phyloP scores from a whole-genome alignment of 805 yeast species.

The Ogataea haglerorum region DNA sequence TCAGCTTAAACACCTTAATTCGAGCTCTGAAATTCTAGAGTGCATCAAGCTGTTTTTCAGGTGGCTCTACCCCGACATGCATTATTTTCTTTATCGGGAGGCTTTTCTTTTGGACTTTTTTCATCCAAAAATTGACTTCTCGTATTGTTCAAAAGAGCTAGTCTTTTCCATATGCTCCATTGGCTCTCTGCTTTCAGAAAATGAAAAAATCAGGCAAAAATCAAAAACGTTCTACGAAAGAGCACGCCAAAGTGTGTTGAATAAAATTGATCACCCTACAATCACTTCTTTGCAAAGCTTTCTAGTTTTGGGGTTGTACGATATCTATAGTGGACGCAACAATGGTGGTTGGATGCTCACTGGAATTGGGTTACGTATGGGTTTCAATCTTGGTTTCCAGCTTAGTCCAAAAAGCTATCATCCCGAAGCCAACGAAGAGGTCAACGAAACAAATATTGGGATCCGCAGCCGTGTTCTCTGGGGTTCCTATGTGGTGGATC shows the following conservation, averaged over 20 bases:
- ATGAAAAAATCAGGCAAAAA: constrained; percentile 38
- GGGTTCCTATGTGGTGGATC: constrained; percentile 67
- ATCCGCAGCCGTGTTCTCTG: constrained; percentile 60
- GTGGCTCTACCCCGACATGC: constrained; percentile 66
- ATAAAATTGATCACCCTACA: constrained; percentile 41
- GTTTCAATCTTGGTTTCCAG: constrained; percentile 63
- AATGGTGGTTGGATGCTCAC: constrained; percentile 61
- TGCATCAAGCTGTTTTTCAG: constrained; percentile 39
- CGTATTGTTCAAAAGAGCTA: constrained; percentile 54
- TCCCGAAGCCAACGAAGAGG: constrained; percentile 32
- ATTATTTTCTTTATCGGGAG: constrained; percentile 61
- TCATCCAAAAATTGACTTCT: constrained; percentile 47
- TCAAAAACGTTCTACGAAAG: constrained; percentile 45
- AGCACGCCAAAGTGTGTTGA: constrained; percentile 42
- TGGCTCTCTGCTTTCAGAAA: constrained; percentile 50
- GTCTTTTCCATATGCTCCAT: constrained; percentile 56
- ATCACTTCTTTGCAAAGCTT: constrained; percentile 58
- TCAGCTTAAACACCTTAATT: constrained; percentile 31
- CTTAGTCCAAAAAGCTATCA: constrained; percentile 61
- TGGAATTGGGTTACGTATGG: constrained; percentile 63
- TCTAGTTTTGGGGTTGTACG: constrained; percentile 57
- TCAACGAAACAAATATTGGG: constrained; percentile 49
- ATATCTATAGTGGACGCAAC: constrained; percentile 56
- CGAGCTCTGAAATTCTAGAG: constrained; percentile 23
- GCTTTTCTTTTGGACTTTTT: constrained; percentile 59